A percentile compares a stretch with the other conserved stretches of the same genome.
These are phyloP conservation scores for Hypoxylon rickii DNA, from an alignment of 495 filamentous ascomycete genomes.

Conservation along the genomic window DNA sequence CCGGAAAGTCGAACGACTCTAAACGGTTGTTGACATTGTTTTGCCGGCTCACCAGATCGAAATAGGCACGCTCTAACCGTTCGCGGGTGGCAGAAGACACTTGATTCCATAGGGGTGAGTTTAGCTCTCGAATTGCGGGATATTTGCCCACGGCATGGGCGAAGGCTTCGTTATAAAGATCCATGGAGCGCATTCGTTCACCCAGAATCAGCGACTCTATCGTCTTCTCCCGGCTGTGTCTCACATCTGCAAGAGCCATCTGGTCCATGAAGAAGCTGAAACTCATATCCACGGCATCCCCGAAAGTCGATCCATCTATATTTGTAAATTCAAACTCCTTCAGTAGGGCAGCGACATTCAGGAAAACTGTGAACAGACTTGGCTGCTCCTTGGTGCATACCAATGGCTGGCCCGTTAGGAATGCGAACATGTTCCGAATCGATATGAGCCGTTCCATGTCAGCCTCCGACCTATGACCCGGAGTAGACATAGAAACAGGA, in stretches of 20 bases:
- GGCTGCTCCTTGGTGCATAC: slow-evolving; percentile 72
- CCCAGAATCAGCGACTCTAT: slow-evolving; percentile 86
- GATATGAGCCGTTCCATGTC: slow-evolving; percentile 73
- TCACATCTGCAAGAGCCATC: slow-evolving; percentile 76
- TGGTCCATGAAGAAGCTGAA: slow-evolving; percentile 80
- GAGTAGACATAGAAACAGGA: slow-evolving; percentile 48
- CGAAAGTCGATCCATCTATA: slow-evolving; percentile 78
- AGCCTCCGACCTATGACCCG: slow-evolving; percentile 52
- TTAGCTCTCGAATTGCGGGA: slow-evolving; percentile 68
- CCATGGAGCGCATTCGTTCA: slow-evolving; percentile 79
- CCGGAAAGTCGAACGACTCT: slow-evolving; percentile 84
- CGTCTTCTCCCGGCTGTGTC: slow-evolving; percentile 83
- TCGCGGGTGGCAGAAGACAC: slow-evolving; percentile 74
- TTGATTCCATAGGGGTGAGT: slow-evolving; percentile 67
- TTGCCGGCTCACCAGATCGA: slow-evolving; percentile 74
- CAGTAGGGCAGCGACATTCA: slow-evolving; percentile 70
- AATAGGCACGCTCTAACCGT: slow-evolving; percentile 76
- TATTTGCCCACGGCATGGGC: slow-evolving; percentile 92
- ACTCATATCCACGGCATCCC: slow-evolving; percentile 72
- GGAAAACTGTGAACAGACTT: slow-evolving; percentile 73
- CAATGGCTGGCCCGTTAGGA: slow-evolving; percentile 78
- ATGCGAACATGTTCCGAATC: slow-evolving; percentile 89
- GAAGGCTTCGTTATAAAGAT: slow-evolving; percentile 88
- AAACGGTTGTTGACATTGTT: slow-evolving; percentile 69
- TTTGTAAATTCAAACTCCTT: slow-evolving; percentile 79